Evolutionary conservation across 2,329 filamentous ascomycete species (phyloP).

Genomic region (Epichloe festucae): DNA sequence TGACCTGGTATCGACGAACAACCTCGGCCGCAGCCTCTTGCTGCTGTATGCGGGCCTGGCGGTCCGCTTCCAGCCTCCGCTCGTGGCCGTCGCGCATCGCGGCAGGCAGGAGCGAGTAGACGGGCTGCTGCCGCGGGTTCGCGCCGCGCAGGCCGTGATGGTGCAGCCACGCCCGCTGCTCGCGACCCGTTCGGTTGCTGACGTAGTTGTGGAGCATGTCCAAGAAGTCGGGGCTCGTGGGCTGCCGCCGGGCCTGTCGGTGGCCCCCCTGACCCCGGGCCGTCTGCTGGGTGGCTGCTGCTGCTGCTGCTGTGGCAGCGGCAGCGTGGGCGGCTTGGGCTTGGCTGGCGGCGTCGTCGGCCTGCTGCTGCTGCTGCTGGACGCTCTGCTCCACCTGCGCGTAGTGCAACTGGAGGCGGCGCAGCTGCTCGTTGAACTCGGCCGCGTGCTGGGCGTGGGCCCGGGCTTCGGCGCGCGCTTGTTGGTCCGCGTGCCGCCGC

Average conservation of each 20-base stretch:
- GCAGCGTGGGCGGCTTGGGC: too few relatives aligned
- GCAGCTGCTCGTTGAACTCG: neutral
- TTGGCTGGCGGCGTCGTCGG: neutral
- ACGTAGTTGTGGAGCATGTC: too few relatives aligned
- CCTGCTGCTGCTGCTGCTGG: neutral
- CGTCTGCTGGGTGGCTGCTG: too few relatives aligned
- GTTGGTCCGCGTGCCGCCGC: neutral
- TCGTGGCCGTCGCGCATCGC: neutral
- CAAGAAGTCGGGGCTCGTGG: too few relatives aligned
- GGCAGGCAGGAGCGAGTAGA: neutral
- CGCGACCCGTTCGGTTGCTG: too few relatives aligned
- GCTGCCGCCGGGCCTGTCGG: too few relatives aligned
- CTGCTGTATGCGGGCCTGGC: too few relatives aligned
- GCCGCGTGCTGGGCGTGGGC: neutral
- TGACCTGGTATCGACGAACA: too few relatives aligned
- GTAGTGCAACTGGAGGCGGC: neutral
- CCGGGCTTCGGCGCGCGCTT: neutral
- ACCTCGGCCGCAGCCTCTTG: too few relatives aligned
- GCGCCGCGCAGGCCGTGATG: neutral
- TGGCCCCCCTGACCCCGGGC: neutral
- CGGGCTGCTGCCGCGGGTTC: neutral
- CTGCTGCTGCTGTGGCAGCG: too few relatives aligned
- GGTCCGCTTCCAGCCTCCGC: neutral
- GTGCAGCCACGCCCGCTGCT: accelerated
- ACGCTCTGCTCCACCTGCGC: too few relatives aligned